Evolutionary conservation across 495 filamentous ascomycete species (phyloP).

Genomic region (Daldinia decipiens): DNA sequence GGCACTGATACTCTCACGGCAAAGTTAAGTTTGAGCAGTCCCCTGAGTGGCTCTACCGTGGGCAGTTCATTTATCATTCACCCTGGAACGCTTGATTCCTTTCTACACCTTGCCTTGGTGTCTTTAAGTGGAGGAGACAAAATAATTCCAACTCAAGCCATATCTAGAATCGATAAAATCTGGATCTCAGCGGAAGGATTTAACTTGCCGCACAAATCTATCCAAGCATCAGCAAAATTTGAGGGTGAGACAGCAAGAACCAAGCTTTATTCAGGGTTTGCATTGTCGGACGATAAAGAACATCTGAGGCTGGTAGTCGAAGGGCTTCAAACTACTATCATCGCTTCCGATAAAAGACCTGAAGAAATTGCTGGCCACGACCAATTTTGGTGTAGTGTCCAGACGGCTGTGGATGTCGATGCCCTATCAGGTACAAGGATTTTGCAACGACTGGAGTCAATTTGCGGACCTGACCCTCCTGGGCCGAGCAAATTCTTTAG

Average conservation of each 20-base stretch:
- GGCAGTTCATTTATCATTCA: background rate
- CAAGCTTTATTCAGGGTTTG: background rate
- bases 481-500: background rate
- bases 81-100: background rate
- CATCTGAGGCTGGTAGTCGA: background rate
- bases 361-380: background rate
- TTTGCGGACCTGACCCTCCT: background rate
- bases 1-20: background rate
- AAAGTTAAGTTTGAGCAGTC: background rate
- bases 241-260: background rate
- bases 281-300: background rate
- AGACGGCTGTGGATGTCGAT: background rate
- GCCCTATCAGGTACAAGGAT: background rate
- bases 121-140: background rate
- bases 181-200: background rate
- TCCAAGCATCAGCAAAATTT: background rate
- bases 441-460: background rate
- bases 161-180: background rate
- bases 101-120: background rate
- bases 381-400: background rate
- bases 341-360: background rate
- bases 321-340: background rate
- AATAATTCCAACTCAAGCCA: background rate
- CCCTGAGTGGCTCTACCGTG: background rate
- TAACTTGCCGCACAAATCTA: background rate